These are phyloP conservation scores for Fraxinus excelsior DNA, from an alignment of 257 asterid species.

Conservation along the genomic window DNA sequence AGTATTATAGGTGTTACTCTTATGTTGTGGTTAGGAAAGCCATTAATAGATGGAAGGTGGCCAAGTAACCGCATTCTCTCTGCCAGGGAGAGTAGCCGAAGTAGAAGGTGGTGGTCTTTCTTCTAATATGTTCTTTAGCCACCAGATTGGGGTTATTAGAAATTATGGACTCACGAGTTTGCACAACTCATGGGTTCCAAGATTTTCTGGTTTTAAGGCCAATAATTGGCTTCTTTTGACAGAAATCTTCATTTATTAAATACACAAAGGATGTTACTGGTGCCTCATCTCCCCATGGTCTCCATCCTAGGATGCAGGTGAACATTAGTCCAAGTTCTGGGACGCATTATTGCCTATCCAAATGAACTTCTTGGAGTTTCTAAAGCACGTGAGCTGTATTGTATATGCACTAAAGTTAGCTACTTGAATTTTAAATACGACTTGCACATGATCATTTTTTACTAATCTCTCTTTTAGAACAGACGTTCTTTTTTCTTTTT, in stretches of 20 bases:
- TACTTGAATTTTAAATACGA: not conserved
- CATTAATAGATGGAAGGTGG: slow-evolving; percentile 44
- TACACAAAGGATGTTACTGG: not conserved
- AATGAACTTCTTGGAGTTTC: not conserved
- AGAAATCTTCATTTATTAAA: not conserved
- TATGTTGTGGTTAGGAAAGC: slow-evolving; percentile 63
- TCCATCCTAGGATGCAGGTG: not conserved
- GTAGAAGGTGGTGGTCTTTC: slow-evolving; percentile 71
- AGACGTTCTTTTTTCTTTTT: not conserved
- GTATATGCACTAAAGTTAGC: not conserved
- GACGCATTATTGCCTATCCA: not conserved
- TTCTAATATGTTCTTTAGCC: slow-evolving; percentile 35
- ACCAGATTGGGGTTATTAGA: not conserved
- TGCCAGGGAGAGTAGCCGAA: slow-evolving; percentile 41
- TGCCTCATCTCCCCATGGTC: not conserved
- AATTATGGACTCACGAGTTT: not conserved
- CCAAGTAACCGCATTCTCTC: slow-evolving; percentile 26
- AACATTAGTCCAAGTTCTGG: not conserved
- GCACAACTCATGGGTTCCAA: not conserved
- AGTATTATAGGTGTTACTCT: slow-evolving; percentile 66
- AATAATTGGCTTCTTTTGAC: not conserved
- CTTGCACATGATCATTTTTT: not conserved
- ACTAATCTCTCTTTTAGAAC: not conserved
- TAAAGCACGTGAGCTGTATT: not conserved
- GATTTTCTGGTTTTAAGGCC: not conserved